A percentile compares a stretch with the other conserved stretches of the same genome.
These are phyloP conservation scores for Aspergillus eucalypticola DNA, from an alignment of 2,329 filamentous ascomycete species.

Conservation along the genomic window DNA sequence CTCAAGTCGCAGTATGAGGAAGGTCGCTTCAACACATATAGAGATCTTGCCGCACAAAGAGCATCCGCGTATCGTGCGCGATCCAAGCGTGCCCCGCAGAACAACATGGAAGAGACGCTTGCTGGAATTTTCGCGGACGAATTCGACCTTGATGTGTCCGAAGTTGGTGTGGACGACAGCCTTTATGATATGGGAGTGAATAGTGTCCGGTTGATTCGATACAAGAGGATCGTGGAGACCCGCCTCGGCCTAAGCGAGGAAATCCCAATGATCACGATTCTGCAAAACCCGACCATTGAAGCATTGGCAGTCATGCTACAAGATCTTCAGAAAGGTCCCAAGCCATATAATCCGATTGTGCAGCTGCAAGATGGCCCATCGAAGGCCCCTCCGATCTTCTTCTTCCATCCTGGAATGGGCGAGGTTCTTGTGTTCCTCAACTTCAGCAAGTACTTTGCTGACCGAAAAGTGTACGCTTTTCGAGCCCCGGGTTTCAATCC, in stretches of 20 bases:
- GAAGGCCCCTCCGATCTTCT: background rate
- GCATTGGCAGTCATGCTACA: background rate
- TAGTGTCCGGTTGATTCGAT: constrained; percentile 1
- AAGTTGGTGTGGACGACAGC: background rate
- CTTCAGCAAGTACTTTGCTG: constrained; percentile 4
- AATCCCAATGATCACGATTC: constrained; percentile 5
- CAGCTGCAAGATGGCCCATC: background rate
- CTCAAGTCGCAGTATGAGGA: constrained; percentile 1
- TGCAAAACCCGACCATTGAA: constrained; percentile 1
- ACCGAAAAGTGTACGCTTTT: constrained; percentile 2
- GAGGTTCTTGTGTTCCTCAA: constrained; percentile 7
- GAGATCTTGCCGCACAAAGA: background rate
- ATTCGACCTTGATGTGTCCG: background rate
- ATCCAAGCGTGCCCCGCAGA: background rate
- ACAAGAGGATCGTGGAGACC: constrained; percentile 5
- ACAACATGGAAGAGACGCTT: background rate
- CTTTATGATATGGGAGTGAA: constrained; percentile 6
- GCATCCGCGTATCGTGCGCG: background rate
- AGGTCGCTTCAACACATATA: background rate
- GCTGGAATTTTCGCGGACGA: background rate
- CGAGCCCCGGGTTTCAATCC: constrained; percentile 1
- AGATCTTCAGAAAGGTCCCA: background rate
- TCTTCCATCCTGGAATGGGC: constrained; percentile 3
- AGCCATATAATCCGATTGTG: constrained; percentile 1
- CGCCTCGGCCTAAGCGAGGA: background rate